Base-by-base conservation (phyloP, 78 protist species). In the Diacronema lutheri region DNA sequence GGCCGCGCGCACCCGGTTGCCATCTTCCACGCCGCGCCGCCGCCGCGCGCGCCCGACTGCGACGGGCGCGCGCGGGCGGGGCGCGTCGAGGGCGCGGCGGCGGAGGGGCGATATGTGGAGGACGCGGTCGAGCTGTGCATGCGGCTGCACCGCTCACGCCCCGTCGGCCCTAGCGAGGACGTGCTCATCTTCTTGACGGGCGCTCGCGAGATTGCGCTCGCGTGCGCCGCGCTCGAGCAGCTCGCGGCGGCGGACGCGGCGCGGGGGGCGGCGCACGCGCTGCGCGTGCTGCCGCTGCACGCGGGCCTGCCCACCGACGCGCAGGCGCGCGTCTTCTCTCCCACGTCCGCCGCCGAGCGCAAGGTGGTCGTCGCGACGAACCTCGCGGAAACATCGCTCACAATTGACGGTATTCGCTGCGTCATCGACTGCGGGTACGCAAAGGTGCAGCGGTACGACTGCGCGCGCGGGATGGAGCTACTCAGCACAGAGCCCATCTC, bases 111-210 rank as follows among this genome's bases (percentile, higher is more conserved):
- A 3, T 44, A 44, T 7, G 50, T 62, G 40, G 64, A 81, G 62
- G 86, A 57, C 46, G 21, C 60, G 62, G 31, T 69, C 38, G 60
- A 83, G 64, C n/a, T 57, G 1, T 60, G n/a, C 31, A 0, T 66
- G 72, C 80, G 76, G 12, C 0, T 66, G 57, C 80, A 81, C 73
- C 19, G 13, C 26, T 4, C 60, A 25, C 33, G 84, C 9, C 38
- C 55, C 25, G 19, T 9, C 4, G 88, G 83, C 69, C 92, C 93
- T 26, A 83, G 23, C 12, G 97, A 98, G 0, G 99, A 97, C 57
- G 16, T 89, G 10, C 85, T 89, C 25, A 81, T 77, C 40, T 89
- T 89, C 64, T 38, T 85, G 31, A 71, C 90, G 19, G 92, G 92
- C 19, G 85, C 74, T 35, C 86, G 79, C 16, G 92, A 89, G 19